phyloP scores from a whole-genome alignment of 257 asterid genomes.

The Nemophila menziesii region DNA sequence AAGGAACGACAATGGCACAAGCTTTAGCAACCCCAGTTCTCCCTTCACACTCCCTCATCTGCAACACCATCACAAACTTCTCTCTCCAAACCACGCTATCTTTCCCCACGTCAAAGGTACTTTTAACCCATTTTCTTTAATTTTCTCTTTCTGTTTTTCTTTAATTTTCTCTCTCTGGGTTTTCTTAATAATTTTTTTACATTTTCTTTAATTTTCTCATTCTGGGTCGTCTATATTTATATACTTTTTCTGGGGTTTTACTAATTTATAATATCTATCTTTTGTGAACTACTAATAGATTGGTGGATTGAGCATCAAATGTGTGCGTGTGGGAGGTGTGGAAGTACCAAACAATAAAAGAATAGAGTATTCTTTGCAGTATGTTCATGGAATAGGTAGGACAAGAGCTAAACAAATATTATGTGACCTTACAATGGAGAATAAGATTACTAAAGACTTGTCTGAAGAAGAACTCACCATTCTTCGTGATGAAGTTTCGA shows the following conservation, averaged over 20 bases:
- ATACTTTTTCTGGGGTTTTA: background rate
- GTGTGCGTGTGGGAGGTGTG: slow-evolving; percentile 98
- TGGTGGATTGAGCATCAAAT: slow-evolving; percentile 65
- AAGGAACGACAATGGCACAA: slow-evolving; percentile 40
- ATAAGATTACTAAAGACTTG: slow-evolving; percentile 65
- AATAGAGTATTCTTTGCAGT: slow-evolving; percentile 79
- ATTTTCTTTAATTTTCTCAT: background rate
- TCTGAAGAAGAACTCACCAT: slow-evolving; percentile 86
- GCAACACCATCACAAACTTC: slow-evolving; percentile 26
- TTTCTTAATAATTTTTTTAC: background rate
- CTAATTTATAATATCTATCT: background rate
- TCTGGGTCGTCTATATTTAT: background rate
- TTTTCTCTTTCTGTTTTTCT: no score
- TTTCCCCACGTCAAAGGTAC: slow-evolving; percentile 57
- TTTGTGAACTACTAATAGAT: slow-evolving; percentile 20
- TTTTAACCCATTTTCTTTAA: no score
- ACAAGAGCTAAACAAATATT: slow-evolving; percentile 55
- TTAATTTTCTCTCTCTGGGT: no score
- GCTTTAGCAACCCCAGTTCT: slow-evolving; percentile 55
- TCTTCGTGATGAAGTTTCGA: slow-evolving; percentile 83
- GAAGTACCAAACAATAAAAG: slow-evolving; percentile 96
- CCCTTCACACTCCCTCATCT: slow-evolving; percentile 58
- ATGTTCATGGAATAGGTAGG: slow-evolving; percentile 93
- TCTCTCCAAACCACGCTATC: slow-evolving; percentile 29
- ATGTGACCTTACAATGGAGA: slow-evolving; percentile 57